Evolutionary conservation across 768 basidiomycete species (phyloP).

Genomic region (Lentinula boryana): DNA sequence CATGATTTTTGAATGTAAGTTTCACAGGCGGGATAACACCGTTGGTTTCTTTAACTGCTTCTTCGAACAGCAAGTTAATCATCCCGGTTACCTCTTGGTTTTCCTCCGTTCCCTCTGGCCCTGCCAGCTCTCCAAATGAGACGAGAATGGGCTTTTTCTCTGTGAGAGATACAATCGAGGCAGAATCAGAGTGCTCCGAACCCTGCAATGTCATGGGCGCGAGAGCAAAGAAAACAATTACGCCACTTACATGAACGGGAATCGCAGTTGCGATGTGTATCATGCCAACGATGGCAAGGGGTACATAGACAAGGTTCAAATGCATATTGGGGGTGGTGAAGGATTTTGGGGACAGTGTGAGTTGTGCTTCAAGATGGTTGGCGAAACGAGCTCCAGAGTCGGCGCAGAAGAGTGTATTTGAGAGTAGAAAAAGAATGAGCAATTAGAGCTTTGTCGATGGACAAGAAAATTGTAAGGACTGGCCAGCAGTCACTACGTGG

Average conservation of each 20-base stretch:
- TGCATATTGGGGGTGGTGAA: not conserved
- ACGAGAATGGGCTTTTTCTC: not conserved
- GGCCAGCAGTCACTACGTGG: no score
- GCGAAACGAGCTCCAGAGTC: no score
- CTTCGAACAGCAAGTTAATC: not conserved
- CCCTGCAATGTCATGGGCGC: not conserved
- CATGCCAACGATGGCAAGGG: not conserved
- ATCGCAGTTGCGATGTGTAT: not conserved
- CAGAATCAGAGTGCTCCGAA: not conserved
- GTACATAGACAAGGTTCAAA: not conserved
- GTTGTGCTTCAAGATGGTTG: no score
- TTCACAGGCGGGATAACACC: not conserved
- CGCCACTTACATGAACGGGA: not conserved
- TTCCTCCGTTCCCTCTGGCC: not conserved
- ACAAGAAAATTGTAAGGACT: no score
- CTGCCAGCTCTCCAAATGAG: not conserved
- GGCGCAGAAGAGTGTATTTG: no score
- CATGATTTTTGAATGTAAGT: not conserved
- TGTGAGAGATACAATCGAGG: not conserved
- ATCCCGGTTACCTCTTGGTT: not conserved
- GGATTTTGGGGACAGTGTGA: not conserved
- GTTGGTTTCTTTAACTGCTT: not conserved
- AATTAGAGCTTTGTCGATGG: no score
- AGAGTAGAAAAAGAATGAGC: no score
- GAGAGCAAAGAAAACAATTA: not conserved